Evolutionary conservation across 1,284 basidiomycete genomes (phyloP).

Genomic region (Cutaneotrichosporon spelunceum): DNA sequence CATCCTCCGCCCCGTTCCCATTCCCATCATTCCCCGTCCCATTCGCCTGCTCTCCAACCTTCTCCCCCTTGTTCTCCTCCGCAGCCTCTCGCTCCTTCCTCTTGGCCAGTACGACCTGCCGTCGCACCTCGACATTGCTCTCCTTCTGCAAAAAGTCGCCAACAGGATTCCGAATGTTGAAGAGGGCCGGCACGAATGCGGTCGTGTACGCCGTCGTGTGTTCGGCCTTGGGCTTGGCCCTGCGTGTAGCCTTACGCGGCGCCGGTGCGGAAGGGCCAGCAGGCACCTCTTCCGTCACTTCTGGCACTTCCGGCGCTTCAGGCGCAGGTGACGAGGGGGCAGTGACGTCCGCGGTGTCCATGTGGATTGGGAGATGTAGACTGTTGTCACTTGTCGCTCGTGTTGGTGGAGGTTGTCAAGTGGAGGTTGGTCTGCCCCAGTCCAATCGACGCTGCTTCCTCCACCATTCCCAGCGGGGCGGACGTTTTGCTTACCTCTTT

Average conservation of each 20-base stretch:
- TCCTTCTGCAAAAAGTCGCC: conserved; percentile 42
- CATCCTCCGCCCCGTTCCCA: not conserved
- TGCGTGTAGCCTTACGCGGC: conserved; percentile 9
- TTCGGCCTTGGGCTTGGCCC: conserved; percentile 23
- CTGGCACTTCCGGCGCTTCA: not conserved
- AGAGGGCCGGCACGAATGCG: conserved; percentile 42
- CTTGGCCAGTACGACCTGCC: conserved; percentile 36
- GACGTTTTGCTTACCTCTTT: not conserved
- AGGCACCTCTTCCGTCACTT: too few relatives aligned
- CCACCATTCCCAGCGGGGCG: too few relatives aligned
- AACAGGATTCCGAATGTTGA: conserved; percentile 47
- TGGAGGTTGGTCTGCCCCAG: not conserved
- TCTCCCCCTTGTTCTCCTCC: conserved; percentile 16
- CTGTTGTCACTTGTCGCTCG: too few relatives aligned
- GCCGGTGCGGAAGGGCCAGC: conserved; percentile 16
- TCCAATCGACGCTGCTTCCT: not conserved
- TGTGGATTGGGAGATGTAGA: too few relatives aligned
- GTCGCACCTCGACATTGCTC: conserved; percentile 40
- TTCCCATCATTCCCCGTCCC: conserved; percentile 4
- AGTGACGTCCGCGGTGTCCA: not conserved
- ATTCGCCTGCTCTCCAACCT: not conserved
- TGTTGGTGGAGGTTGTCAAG: too few relatives aligned
- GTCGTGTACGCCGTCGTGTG: conserved; percentile 37
- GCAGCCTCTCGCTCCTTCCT: conserved; percentile 27
- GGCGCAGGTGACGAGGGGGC: not conserved